Base-by-base conservation (phyloP, 2,329 filamentous ascomycete species). In the Pseudonectria buxi region DNA sequence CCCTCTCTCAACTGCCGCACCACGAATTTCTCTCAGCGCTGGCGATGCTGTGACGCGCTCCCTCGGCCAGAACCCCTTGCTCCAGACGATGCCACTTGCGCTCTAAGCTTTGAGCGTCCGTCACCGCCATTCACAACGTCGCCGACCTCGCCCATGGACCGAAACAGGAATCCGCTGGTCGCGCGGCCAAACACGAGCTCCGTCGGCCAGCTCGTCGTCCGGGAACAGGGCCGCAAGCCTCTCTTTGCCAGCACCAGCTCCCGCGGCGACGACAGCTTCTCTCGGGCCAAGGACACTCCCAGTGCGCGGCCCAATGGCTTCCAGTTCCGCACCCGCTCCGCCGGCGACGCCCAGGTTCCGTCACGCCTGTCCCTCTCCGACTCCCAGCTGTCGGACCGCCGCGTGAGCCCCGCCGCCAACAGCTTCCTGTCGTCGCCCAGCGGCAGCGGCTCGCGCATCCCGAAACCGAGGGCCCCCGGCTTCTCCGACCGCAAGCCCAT, bases 191-290 rank as follows among this genome's bases (percentile, higher is more conserved):
- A 33, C 30, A 44, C 37, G 22, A 40, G 47, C 28, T 41, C 49
- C 11, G 26, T 45, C 25, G 53, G 48, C 12, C 46, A 54, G 25
- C 54, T 67, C 9, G 44, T 58, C 7, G 63, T 68, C 33, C 63
- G 58, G 46, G 56, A 62, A 33, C 57, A 59, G 6, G 62, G 60
- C n/a, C 56, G 64, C 26, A 64, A 58, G 46, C 62, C 63, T 32
- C 46, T 69, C 11, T 69, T 69, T 36, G 35, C 49, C 24, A 46
- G 38, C 32, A 50, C 39, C 40, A 49, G 40, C 37, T 39, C 45
- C 12, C 30, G 47, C 43, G 37, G 48, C 24, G 47, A 43, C 12
- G 44, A 53, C 26, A 39, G 32, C 32, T 35, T 40, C 30, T 31
- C 31, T 30, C 32, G 35, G 22, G 47, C 41, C 40, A 50, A 48